Evolutionary conservation across 305 asterid genomes (phyloP), one percentile per base, ranked within the genome.

Genomic region (Withania somnifera): DNA sequence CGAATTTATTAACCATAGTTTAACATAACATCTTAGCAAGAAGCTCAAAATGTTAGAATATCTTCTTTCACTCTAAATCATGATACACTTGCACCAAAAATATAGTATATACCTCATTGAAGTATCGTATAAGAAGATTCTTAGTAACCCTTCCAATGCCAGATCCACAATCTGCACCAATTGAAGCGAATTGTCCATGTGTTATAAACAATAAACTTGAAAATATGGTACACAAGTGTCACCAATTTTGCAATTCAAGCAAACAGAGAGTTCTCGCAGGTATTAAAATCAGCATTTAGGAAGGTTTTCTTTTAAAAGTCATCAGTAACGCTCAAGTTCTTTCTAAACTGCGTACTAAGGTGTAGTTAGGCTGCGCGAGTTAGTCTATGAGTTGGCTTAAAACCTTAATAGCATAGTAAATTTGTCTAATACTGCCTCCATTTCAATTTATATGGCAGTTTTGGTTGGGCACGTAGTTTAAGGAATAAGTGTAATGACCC

Each of bases 111-210:
- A 93, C 98, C 98, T 94, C 98, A 79, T 89, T 92, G 83, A 96
- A 96, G 86, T 93, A 91, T 86, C 94, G 87, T 28, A 93, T 90
- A 56, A 96, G 97, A 86, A 96, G 95, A 87, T 94, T 91, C 89
- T 90, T 92, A 85, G 97, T 86, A 67, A 96, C 78, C 85, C 98
- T 92, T 68, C 99, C 99, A 81, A 96, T 92, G 78, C 99, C 99
- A 2, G 97, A 93, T 79, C 99, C 98, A 89, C 98, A 96, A 90
- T 96, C 98, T 95, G 92, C 90, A 87, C 51, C 57, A 45, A 50
- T 80, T 26, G 67, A n/a, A 77, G 19, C 71, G 47, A 85, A 85
- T 71, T 51, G 80, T 82, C 78, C 84, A 79, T n/a, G 3, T 40
- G 0, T 80, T 67, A 80, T 80, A 34, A 47, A 47, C 83, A 80